phyloP scores from a whole-genome alignment of 2,329 filamentous ascomycete species.

The Neoarthrinium moseri region DNA sequence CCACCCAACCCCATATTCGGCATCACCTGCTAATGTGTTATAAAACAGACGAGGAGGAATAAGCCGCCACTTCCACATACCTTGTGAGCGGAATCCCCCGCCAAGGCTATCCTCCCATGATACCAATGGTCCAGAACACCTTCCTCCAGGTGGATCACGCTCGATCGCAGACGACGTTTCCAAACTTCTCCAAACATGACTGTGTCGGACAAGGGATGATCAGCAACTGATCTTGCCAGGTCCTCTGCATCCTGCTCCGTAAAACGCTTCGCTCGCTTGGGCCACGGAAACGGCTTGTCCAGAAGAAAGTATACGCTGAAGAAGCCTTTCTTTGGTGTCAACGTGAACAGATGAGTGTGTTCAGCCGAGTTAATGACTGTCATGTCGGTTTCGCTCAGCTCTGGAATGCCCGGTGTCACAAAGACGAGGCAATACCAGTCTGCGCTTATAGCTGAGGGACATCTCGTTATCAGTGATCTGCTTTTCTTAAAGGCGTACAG shows the following conservation, averaged over 20 bases:
- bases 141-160: conserved; percentile 31
- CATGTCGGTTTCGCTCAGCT: neutral
- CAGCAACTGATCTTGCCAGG: conserved; percentile 18
- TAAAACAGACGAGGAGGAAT: neutral
- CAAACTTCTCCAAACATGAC: conserved; percentile 28
- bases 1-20: conserved; percentile 7
- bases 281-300: conserved; percentile 7
- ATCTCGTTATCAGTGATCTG: neutral
- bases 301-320: conserved; percentile 12
- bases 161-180: conserved; percentile 14
- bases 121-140: conserved; percentile 31
- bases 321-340: conserved; percentile 8
- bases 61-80: conserved; percentile 14
- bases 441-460: neutral
- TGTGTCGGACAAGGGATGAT: conserved; percentile 19
- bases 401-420: neutral
- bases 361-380: conserved; percentile 9
- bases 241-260: conserved; percentile 16
- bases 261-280: conserved; percentile 5
- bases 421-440: neutral
- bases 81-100: conserved; percentile 37
- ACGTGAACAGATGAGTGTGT: conserved; percentile 8
- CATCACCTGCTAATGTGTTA: neutral
- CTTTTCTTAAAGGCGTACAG: neutral
- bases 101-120: conserved; percentile 29